Evolutionary conservation across 805 yeast species (phyloP), one percentile per base, ranked within the genome.

Genomic region (Candida yuanshanica): DNA sequence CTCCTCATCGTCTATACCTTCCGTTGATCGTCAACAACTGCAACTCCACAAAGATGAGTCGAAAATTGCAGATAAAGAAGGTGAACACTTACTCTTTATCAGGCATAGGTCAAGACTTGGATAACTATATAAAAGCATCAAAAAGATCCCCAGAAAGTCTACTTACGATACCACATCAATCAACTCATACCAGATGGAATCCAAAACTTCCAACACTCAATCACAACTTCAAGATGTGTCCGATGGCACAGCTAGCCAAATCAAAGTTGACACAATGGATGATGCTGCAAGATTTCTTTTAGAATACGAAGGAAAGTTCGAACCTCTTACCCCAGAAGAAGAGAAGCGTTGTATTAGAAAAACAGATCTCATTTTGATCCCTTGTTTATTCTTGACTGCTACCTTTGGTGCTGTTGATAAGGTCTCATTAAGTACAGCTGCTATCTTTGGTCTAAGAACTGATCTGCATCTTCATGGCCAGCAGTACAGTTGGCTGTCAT

Each of bases 371-470:
- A 56, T 55, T 39, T 48, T 68, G 31, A 44, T 68, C 40, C 73
- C 73, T 3, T 47, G 62, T 26, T 57, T 64, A 33, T 66, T 63
- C 44, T 48, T 53, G 46, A 52, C 65, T 11, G 64, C 62, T 38
- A 58, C 65, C 24, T 50, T 52, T 35, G 68, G 67, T 46, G 65
- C 65, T 42, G 65, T 71, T 57, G 77, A 72, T 50, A 73, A 73
- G 45, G 56, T 62, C 14, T 60, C 72, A 10, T 58, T 64, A 20
- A 56, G 69, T 12, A 69, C 66, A 47, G 77, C 77, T 5, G 68
- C 76, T 5, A 60, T 74, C 35, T 63, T 70, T 48, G 77, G 76
- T 11, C 47, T 74, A 32, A 60, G 61, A 38, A 48, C 50, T 9
- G 75, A 69, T 50, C 59, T 59, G 20, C 41, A 64, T 22, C 59